These are phyloP conservation scores for Haematococcus sp. DNA, from an alignment of 139 green algal species.

Conservation along the genomic window DNA sequence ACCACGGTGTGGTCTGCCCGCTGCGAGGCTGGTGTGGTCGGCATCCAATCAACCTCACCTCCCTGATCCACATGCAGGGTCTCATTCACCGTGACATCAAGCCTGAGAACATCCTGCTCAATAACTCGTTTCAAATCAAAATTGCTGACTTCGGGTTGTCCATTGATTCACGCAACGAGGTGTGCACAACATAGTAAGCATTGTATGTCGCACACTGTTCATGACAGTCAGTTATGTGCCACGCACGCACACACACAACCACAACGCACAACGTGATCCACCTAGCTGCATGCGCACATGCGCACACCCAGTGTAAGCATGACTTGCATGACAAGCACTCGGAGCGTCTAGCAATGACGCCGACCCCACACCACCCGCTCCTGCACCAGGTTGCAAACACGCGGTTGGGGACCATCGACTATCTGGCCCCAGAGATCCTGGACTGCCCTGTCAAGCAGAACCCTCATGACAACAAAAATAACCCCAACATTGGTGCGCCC, in stretches of 20 bases:
- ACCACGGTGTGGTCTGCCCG: background rate
- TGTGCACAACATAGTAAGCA: slow-evolving; percentile 34
- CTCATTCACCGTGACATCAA: slow-evolving; percentile 98
- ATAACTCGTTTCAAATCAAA: slow-evolving; percentile 70
- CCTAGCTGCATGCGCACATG: too few relatives aligned
- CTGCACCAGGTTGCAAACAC: slow-evolving; percentile 43
- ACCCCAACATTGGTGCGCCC: slow-evolving; percentile 26
- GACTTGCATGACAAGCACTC: too few relatives aligned
- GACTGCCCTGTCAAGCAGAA: slow-evolving; percentile 58
- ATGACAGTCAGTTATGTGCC: too few relatives aligned
- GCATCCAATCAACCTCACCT: background rate
- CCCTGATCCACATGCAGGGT: slow-evolving; percentile 22
- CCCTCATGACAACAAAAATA: slow-evolving; percentile 55
- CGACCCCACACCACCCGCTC: too few relatives aligned
- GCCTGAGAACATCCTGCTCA: slow-evolving; percentile 90
- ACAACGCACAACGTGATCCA: too few relatives aligned
- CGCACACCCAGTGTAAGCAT: too few relatives aligned
- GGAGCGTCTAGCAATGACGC: too few relatives aligned
- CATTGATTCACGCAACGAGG: slow-evolving; percentile 59
- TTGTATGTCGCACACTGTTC: too few relatives aligned
- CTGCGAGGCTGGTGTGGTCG: too few relatives aligned
- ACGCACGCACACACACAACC: too few relatives aligned
- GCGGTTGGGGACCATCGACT: slow-evolving; percentile 65
- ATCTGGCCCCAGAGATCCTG: slow-evolving; percentile 67
- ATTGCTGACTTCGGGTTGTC: slow-evolving; percentile 65